Base-by-base conservation (phyloP, 495 filamentous ascomycete species). In the Sordaria brevicollis region DNA sequence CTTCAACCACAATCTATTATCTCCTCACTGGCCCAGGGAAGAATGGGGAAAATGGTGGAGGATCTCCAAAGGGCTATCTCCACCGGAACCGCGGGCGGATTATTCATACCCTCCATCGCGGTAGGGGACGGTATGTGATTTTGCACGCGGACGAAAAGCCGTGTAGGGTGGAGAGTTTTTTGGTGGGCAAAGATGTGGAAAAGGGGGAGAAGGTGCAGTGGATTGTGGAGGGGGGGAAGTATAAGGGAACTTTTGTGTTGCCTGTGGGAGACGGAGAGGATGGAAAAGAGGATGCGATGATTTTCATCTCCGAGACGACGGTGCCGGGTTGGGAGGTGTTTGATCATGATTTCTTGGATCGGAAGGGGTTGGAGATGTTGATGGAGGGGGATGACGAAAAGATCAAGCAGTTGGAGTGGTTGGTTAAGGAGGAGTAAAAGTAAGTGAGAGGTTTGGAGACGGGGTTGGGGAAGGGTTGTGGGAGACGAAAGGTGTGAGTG, bases 291-390 rank as follows among this genome's bases (percentile, higher is more conserved):
- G 49, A 31, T 3, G 49, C 29, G 5, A 62, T 62, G 13, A 73
- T 90, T 71, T 79, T 91, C 76, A 90, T 92, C 73, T 88, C 84
- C 39, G 88, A 91, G 82, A 86, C 87, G 17, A 88, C 89, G 8
- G 82, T 91, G 8, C 90, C 90, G 1, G 89, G 89, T 0, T 92
- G 90, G 71, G 88, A 90, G 73, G 87, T 79, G 49, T 82, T 76
- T 69, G 89, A 91, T 71, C 87, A 91, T 76, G 87, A 89, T 70
- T 90, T 91, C 71, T 74, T 90, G 69, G 74, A 71, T 25, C 67
- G 67, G 29, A 76, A 81, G 43, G 77, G 75, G 36, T 77, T 91
- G 71, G 69, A 72, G 25, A 74, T 82, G 65, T 74, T 91, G 9
- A 71, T 90, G 7, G 81, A 62, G 11, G 49, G 25, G 49, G 25